These are phyloP conservation scores for Lentinula guzmanii DNA, from an alignment of 768 basidiomycete species.

Conservation along the genomic window DNA sequence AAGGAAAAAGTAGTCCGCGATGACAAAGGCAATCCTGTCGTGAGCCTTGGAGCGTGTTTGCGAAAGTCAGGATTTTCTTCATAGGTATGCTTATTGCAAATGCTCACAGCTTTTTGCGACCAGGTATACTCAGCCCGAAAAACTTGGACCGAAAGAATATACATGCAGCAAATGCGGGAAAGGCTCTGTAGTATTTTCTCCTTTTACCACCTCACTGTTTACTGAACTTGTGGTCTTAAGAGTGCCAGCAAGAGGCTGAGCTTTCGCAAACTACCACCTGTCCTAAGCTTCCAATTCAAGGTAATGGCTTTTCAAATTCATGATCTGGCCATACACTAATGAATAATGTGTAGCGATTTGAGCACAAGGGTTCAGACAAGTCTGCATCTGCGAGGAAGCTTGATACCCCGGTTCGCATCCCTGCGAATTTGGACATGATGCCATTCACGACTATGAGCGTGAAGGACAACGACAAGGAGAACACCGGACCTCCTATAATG, in stretches of 20 bases:
- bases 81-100: background rate
- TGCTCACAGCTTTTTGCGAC: constrained; percentile 6
- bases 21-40: background rate
- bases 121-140: constrained; percentile 85
- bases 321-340: background rate
- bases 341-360: constrained; percentile 69
- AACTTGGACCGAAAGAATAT: constrained; percentile 76
- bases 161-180: constrained; percentile 79
- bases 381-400: constrained; percentile 77
- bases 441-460: constrained; percentile 70
- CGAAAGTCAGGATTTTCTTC: constrained; percentile 34
- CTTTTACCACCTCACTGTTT: background rate
- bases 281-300: constrained; percentile 94
- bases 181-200: constrained; percentile 37
- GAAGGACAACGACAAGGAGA: constrained; percentile 44
- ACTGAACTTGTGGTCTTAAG: constrained; percentile 24
- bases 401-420: constrained; percentile 76
- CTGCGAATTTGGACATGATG: constrained; percentile 81
- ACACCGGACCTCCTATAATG: constrained; percentile 55
- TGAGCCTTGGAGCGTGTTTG: constrained; percentile 58
- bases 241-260: constrained; percentile 83
- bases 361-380: constrained; percentile 75
- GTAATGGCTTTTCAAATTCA: constrained; percentile 28
- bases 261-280: constrained; percentile 80
- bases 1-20: constrained; percentile 24